Conservation (phyloP, 345 rosid genomes). For the Excoecaria agallocha region DNA sequence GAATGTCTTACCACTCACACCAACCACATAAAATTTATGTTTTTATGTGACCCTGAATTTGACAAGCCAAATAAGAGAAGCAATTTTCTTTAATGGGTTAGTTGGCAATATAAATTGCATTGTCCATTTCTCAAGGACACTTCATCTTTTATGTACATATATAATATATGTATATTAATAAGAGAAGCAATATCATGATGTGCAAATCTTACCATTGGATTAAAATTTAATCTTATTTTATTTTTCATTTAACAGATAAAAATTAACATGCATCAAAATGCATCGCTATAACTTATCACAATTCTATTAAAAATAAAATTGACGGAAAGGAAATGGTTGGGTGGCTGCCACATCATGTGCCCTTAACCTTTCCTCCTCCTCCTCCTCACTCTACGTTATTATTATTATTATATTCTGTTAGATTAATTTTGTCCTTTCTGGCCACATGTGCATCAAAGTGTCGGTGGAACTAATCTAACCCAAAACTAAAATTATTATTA, state of each 20-base stretch:
- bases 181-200: too few species aligned
- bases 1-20: too few species aligned
- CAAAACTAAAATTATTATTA: background rate
- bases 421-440: slow-evolving; percentile 25
- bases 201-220: too few species aligned
- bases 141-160: too few species aligned
- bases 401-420: background rate
- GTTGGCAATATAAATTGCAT: background rate
- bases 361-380: background rate
- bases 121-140: too few species aligned
- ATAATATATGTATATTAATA: too few species aligned
- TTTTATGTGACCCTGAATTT: background rate
- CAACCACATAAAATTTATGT: too few species aligned
- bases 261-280: too few species aligned
- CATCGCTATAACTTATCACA: too few species aligned
- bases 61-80: background rate
- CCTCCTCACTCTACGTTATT: background rate
- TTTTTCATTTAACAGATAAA: too few species aligned
- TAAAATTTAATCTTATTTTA: too few species aligned
- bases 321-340: background rate
- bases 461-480: slow-evolving; percentile 21
- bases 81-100: background rate
- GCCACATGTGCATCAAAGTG: slow-evolving; percentile 39
- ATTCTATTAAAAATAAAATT: background rate
- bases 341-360: slow-evolving; percentile 30